These are phyloP conservation scores for Penicillium silybi DNA, from an alignment of 495 filamentous ascomycete genomes.

Conservation along the genomic window DNA sequence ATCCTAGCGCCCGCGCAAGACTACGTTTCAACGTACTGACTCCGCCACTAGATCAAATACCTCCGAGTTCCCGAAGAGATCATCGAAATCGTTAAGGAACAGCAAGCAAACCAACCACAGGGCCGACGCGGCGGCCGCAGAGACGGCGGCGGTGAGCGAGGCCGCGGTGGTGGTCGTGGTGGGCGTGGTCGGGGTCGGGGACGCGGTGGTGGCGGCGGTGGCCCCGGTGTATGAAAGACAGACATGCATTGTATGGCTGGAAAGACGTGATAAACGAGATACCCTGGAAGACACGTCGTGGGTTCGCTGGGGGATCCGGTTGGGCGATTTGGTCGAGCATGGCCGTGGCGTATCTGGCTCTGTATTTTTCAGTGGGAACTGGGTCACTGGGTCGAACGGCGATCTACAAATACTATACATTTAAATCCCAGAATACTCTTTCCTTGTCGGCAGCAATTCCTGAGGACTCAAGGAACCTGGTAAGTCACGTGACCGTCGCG, in stretches of 20 bases:
- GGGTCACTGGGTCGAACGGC: constrained; percentile 25
- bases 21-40: background rate
- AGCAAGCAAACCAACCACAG: constrained; percentile 66
- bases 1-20: background rate
- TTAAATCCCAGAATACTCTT: constrained; percentile 8
- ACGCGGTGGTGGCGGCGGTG: constrained; percentile 11
- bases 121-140: constrained; percentile 64
- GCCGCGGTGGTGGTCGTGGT: constrained; percentile 46
- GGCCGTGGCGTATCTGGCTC: constrained; percentile 44
- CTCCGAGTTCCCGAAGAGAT: constrained; percentile 94
- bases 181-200: constrained; percentile 52
- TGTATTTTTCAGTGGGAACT: constrained; percentile 38
- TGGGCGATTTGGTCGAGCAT: constrained; percentile 40
- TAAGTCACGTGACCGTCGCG: constrained; percentile 3
- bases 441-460: background rate
- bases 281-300: constrained; percentile 34
- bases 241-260: constrained; percentile 20
- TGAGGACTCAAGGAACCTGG: background rate
- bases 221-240: constrained; percentile 2
- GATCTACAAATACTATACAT: constrained; percentile 18
- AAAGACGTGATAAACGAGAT: constrained; percentile 34
- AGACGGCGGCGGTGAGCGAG: constrained; percentile 53
- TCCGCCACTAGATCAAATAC: constrained; percentile 81
- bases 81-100: constrained; percentile 88
- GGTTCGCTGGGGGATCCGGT: constrained; percentile 29